These are phyloP conservation scores for Saccharomyces pastorianus DNA, from an alignment of 1,139 yeast genomes.

Conservation along the genomic window DNA sequence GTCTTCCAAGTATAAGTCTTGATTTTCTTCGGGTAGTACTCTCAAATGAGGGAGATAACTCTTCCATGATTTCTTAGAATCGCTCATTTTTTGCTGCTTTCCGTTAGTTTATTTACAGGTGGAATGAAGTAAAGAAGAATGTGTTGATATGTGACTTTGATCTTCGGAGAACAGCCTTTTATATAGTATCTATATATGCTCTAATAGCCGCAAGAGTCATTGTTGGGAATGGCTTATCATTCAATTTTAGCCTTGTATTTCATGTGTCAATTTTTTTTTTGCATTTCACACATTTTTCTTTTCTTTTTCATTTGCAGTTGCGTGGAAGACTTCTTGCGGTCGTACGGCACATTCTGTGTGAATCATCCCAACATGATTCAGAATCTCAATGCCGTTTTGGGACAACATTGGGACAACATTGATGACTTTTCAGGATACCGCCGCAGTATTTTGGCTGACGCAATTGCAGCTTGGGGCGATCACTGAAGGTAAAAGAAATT, in stretches of 20 bases:
- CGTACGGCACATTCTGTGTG: not conserved
- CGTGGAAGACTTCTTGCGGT: not conserved
- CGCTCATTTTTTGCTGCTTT: not conserved
- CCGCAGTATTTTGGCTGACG: not conserved
- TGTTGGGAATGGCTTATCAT: not conserved
- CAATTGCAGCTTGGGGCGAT: not conserved
- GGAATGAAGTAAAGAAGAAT: not conserved
- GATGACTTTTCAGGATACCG: not conserved
- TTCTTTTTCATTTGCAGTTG: not conserved
- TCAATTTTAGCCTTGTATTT: not conserved
- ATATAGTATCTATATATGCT: not conserved
- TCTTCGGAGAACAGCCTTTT: not conserved
- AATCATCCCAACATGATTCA: not conserved
- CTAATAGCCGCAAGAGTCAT: not conserved
- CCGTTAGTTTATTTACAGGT: not conserved
- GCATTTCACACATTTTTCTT: not conserved
- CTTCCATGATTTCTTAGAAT: conserved; percentile 8
- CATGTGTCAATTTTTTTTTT: not conserved
- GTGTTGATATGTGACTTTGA: not conserved
- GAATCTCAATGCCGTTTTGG: not conserved
- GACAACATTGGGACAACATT: not conserved
- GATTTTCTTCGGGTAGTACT: conserved; percentile 22
- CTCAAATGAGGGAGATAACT: conserved; percentile 22
- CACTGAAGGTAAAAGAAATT: not conserved
- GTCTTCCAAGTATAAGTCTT: conserved; percentile 1